Evolutionary conservation across 192 early-diverging fungal species (phyloP).

Genomic region (Backusella circina): DNA sequence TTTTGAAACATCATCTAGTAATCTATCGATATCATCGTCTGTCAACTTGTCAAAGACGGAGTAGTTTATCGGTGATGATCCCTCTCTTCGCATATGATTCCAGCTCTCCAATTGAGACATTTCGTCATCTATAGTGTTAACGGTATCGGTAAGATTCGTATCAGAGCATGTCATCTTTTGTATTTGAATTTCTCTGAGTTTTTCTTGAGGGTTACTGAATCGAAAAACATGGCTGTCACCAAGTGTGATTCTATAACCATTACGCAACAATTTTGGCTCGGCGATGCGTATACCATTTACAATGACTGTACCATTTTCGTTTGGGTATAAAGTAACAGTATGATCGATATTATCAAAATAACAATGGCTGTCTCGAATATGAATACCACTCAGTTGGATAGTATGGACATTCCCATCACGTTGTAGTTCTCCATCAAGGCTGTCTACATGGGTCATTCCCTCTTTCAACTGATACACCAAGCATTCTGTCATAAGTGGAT

Average conservation of each 20-base stretch:
- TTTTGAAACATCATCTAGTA: conserved; percentile 56
- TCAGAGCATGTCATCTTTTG: not conserved
- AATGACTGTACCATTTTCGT: conserved; percentile 54
- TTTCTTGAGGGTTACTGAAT: conserved; percentile 79
- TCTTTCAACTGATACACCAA: conserved; percentile 81
- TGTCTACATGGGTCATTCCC: conserved; percentile 69
- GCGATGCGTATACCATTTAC: conserved; percentile 75
- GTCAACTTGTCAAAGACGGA: conserved; percentile 48
- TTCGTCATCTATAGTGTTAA: not conserved
- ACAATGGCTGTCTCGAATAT: conserved; percentile 66
- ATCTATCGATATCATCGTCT: conserved; percentile 46
- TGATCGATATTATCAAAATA: conserved; percentile 63
- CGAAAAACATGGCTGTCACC: conserved; percentile 81
- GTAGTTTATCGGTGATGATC: not conserved
- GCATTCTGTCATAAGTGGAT: conserved; percentile 87
- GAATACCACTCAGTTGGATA: conserved; percentile 57
- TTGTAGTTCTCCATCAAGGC: conserved; percentile 28
- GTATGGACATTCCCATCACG: not conserved
- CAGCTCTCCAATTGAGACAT: not conserved
- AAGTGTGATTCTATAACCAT: conserved; percentile 76
- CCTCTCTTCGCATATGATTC: not conserved
- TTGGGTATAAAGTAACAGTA: conserved; percentile 60
- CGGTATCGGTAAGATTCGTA: not conserved
- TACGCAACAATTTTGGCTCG: conserved; percentile 51
- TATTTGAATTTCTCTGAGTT: not conserved